phyloP scores from a whole-genome alignment of 73 alveolate genomes.

The Paramecium biaurelia region DNA sequence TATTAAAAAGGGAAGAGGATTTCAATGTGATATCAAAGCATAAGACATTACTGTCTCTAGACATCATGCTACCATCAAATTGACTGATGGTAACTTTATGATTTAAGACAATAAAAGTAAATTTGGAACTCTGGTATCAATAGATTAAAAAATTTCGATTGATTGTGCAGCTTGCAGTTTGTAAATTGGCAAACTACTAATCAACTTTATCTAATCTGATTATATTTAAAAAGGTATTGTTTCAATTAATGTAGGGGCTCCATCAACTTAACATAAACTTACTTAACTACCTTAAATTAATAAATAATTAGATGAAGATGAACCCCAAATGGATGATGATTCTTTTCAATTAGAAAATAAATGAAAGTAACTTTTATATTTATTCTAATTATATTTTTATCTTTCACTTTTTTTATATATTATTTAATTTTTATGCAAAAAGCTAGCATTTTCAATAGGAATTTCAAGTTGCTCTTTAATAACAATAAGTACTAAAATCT shows the following conservation, averaged over 20 bases:
- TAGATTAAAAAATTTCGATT: background rate
- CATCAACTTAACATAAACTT: conserved; percentile 42
- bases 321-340: conserved; percentile 51
- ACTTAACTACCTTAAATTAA: conserved; percentile 38
- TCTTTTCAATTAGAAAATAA: conserved; percentile 38
- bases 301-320: conserved; percentile 52
- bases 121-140: conserved; percentile 45
- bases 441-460: conserved; percentile 40
- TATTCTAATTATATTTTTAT: background rate
- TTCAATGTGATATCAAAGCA: conserved; percentile 39
- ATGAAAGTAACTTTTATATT: background rate
- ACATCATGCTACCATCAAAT: conserved; percentile 32
- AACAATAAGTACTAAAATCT: background rate
- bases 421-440: background rate
- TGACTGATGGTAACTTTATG: background rate
- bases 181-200: background rate
- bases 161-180: conserved; percentile 21
- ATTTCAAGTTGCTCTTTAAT: background rate
- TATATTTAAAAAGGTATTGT: background rate
- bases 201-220: background rate
- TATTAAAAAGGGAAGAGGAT: conserved; percentile 27
- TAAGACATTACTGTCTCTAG: conserved; percentile 52
- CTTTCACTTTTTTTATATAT: background rate
- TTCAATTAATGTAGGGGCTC: background rate
- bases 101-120: conserved; percentile 30